Base-by-base conservation (phyloP, 106 monocot species). In the Dioscorea dumetorum region DNA sequence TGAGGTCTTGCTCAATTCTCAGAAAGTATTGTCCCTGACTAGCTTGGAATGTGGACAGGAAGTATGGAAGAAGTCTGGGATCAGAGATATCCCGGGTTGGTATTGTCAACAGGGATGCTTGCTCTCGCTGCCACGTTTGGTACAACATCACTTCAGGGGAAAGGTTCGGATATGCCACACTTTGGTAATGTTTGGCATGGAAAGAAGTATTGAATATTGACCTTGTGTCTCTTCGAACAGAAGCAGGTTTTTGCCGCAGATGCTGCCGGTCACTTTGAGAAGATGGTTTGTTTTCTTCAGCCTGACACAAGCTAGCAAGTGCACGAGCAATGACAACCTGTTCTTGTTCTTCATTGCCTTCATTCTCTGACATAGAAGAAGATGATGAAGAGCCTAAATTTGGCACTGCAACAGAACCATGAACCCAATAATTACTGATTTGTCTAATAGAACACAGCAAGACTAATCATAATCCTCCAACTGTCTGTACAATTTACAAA, bases 71-170 rank as follows among this genome's bases (percentile, higher is more conserved):
- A 33, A 28, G 66, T 70, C 62, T 66, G 59, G 66, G 63, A 58
- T 69, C 66, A 23, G 54, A 60, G 13, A 50, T 33, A 11, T 17
- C 60, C 8, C 66, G 68, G 17, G 64, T 9, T 61, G 73, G 50
- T 24, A 61, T 16, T 60, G 49, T 48, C 11, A 72, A 20, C 22
- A 73, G 60, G 24, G 69, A 58, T 65, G 76, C 23, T 34, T 80
- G 76, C 11, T 66, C 61, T 69, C 77, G 80, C 20, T 78, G 80
- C 85, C 77, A 78, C 67, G 78, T 73, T 9, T 78, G 75, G 74
- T 81, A 76, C 50, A 65, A 73, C 61, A 67, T 62, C 51, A 21
- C 19, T 53, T 80, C 84, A 13, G 76, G 62, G 12, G 57, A 49
- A 35, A 84, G 54, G 60, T 59, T 77, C 1, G 80, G 67, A 22